Base-by-base conservation (phyloP, 805 yeast genomes). In the Saccharomycopsis malanga region DNA sequence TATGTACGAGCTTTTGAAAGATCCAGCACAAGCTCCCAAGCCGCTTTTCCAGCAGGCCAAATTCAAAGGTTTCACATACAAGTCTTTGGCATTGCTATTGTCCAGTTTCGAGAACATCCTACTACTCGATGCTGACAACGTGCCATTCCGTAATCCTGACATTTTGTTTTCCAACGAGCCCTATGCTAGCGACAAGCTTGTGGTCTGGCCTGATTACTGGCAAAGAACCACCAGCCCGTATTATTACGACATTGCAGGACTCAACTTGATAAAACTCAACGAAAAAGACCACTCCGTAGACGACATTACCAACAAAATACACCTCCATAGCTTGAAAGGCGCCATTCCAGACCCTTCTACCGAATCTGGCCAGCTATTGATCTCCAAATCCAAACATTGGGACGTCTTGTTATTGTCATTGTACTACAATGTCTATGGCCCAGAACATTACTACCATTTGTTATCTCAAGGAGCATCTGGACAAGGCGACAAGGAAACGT, bases 401-500 rank as follows among this genome's bases (percentile, higher is more conserved):
- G 72, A 70, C 50, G 79, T 87, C 0, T 59, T 83, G 39, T 58
- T 81, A 23, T 61, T 83, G 41, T 68, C 84, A 2, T 65, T 78
- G 35, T 83, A 81, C 61, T 83, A 83, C 60, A 83, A 83, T 55
- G 62, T 78, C 1, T 67, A 68, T 60, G 89, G 91, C 0, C 87
- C 87, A 0, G 61, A 68, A 6, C 78, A 73, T 63, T 83, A 77
- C 60, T 83, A 83, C 56, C 82, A 81, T 9, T 61, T 83, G 48
- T 68, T 83, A 53, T 74, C 86, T 0, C 89, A 82, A 58, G 87
- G 87, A 3, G 69, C 77, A 22, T 79, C 87, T 1, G 91, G 91
- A 23, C 84, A 83, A 65, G 89, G 91, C 44, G 91, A 83, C 58
- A 83, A 83, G 58, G 91, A 83, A 57, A 81, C 91, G 0, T 82